phyloP scores from a whole-genome alignment of 352 stramenopile genomes.

The Phytophthora meadii region DNA sequence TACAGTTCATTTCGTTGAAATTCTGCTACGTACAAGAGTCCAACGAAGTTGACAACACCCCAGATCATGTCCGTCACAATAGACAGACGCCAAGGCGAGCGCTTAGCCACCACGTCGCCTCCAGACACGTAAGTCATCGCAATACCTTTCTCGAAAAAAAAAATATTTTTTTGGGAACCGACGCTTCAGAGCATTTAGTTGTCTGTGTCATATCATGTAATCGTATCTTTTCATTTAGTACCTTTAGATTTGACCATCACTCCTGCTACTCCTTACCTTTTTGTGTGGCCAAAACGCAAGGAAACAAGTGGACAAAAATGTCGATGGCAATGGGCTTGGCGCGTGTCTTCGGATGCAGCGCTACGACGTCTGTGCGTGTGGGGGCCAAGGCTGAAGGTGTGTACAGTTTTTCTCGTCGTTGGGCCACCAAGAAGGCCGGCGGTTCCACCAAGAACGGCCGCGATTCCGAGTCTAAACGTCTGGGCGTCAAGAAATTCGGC shows the following conservation, averaged over 20 bases:
- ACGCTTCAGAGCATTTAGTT: conserved; percentile 6
- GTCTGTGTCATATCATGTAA: conserved; percentile 2
- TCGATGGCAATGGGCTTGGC: conserved; percentile 79
- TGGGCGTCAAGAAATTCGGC: conserved; percentile 97
- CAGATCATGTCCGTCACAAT: conserved; percentile 78
- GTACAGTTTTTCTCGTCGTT: conserved; percentile 62
- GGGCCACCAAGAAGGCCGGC: conserved; percentile 96
- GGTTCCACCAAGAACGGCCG: conserved; percentile 98
- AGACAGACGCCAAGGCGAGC: conserved; percentile 69
- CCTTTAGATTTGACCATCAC: conserved; percentile 5
- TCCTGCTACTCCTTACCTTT: conserved; percentile 1
- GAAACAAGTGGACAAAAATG: conserved; percentile 38
- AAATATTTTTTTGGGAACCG: not conserved
- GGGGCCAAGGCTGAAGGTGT: conserved; percentile 47
- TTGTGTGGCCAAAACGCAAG: conserved; percentile 30
- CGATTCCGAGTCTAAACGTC: conserved; percentile 96
- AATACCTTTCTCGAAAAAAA: not conserved
- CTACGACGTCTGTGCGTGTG: conserved; percentile 25
- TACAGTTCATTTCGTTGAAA: not conserved
- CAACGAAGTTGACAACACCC: conserved; percentile 76
- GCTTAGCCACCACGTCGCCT: conserved; percentile 72
- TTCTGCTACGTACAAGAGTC: conserved; percentile 70
- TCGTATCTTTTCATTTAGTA: not conserved
- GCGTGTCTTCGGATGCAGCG: conserved; percentile 64
- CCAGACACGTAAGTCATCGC: conserved; percentile 71